Conservation (phyloP, 306 rosid species). For the Alnus glutinosa region DNA sequence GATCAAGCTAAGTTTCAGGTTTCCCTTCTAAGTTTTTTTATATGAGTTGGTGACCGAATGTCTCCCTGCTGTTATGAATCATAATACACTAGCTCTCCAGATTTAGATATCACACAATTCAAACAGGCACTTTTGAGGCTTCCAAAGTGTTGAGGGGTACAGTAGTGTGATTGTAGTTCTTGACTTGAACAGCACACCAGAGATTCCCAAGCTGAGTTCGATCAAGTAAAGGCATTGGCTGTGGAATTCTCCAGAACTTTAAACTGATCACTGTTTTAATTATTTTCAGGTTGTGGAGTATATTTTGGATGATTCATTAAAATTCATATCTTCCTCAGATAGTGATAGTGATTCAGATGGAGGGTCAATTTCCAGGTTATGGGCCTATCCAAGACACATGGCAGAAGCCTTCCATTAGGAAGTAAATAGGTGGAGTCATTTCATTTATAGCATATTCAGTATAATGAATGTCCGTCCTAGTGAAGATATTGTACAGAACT, state of each 20-base stretch:
- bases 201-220: too few species aligned
- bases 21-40: neutral
- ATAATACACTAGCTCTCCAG: neutral
- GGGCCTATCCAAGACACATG: slow-evolving; percentile 60
- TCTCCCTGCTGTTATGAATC: slow-evolving; percentile 3
- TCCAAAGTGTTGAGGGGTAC: slow-evolving; percentile 5
- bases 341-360: slow-evolving; percentile 76
- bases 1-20: neutral
- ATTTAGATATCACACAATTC: slow-evolving; percentile 4
- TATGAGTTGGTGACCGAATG: neutral
- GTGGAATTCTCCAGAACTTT: neutral
- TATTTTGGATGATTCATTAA: slow-evolving; percentile 49
- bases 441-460: neutral
- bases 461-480: neutral
- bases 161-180: neutral
- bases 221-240: neutral
- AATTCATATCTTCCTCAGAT: slow-evolving; percentile 56
- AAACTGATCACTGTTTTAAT: neutral
- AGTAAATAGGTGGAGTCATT: slow-evolving; percentile 10
- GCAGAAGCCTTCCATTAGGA: slow-evolving; percentile 15
- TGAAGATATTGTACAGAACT: slow-evolving; percentile 2
- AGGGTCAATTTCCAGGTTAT: slow-evolving; percentile 46
- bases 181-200: neutral
- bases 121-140: neutral
- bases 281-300: slow-evolving; percentile 63